Evolutionary conservation across 2,329 filamentous ascomycete species (phyloP).

Genomic region (Neophaeococcomyces mojaviensis): DNA sequence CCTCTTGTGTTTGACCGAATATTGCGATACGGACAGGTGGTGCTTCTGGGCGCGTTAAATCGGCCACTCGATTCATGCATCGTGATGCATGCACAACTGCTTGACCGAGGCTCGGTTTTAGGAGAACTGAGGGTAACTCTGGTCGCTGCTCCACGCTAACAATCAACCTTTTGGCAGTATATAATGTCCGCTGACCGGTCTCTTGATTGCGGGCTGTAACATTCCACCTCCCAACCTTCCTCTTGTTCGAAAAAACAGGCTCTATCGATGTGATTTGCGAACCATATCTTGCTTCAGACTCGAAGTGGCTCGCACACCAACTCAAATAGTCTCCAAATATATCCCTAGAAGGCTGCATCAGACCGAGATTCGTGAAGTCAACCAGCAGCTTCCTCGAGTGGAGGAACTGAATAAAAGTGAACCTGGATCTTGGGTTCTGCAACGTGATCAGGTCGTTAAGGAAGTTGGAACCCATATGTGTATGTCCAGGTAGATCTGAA

Average conservation of each 20-base stretch:
- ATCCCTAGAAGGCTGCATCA: constrained; percentile 13
- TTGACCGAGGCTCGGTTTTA: not conserved
- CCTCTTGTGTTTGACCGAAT: constrained; percentile 16
- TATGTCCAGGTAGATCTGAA: constrained; percentile 5
- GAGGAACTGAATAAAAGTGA: constrained; percentile 21
- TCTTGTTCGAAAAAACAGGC: constrained; percentile 4
- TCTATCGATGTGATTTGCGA: constrained; percentile 9
- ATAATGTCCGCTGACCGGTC: constrained; percentile 9
- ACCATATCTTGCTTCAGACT: constrained; percentile 9
- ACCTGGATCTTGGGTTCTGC: constrained; percentile 18
- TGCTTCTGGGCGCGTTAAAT: not conserved
- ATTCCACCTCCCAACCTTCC: constrained; percentile 13
- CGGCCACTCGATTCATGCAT: not conserved
- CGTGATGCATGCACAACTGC: constrained; percentile 15
- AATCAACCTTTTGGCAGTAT: constrained; percentile 16
- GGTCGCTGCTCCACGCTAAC: constrained; percentile 11
- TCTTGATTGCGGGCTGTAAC: constrained; percentile 9
- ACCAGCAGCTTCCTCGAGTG: constrained; percentile 15
- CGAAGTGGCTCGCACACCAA: constrained; percentile 16
- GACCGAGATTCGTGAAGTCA: constrained; percentile 13
- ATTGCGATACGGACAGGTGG: constrained; percentile 12
- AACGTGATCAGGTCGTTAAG: constrained; percentile 20
- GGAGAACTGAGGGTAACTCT: constrained; percentile 10
- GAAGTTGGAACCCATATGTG: constrained; percentile 16
- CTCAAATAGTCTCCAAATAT: constrained; percentile 17